Evolutionary conservation across 352 stramenopile species (phyloP).

Genomic region (Globisporangium paddicum): DNA sequence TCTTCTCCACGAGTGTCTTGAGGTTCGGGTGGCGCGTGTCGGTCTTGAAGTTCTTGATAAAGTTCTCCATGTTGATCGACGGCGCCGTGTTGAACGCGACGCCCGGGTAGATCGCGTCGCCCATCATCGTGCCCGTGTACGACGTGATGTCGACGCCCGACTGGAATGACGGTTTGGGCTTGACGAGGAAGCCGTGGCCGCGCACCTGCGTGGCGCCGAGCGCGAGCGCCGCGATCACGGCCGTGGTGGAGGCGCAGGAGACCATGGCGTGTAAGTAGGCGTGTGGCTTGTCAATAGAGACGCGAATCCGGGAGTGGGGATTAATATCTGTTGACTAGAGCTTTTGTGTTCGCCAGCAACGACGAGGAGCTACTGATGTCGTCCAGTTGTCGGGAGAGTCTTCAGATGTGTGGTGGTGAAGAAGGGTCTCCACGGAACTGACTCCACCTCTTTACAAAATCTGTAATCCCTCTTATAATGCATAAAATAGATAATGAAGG

Average conservation of each 20-base stretch:
- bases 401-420: too few relatives aligned
- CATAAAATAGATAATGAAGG: not conserved
- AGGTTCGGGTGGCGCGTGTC: slow-evolving; percentile 32
- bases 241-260: slow-evolving; percentile 7
- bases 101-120: slow-evolving; percentile 26
- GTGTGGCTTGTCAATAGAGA: not conserved
- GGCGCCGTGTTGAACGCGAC: slow-evolving; percentile 29
- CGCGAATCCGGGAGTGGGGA: not conserved
- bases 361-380: not conserved
- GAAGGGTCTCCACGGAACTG: not conserved
- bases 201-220: slow-evolving; percentile 15
- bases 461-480: not conserved
- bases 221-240: slow-evolving; percentile 10
- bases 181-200: slow-evolving; percentile 32
- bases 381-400: not conserved
- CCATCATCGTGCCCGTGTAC: slow-evolving; percentile 37
- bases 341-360: not conserved
- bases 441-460: not conserved
- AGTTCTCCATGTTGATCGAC: slow-evolving; percentile 26
- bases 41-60: slow-evolving; percentile 34
- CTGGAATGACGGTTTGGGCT: slow-evolving; percentile 31
- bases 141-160: slow-evolving; percentile 32
- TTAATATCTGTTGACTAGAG: not conserved
- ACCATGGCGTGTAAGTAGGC: not conserved
- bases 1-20: slow-evolving; percentile 29